phyloP scores from a whole-genome alignment of 495 filamentous ascomycete genomes.

The Trichoderma asperelloides region DNA sequence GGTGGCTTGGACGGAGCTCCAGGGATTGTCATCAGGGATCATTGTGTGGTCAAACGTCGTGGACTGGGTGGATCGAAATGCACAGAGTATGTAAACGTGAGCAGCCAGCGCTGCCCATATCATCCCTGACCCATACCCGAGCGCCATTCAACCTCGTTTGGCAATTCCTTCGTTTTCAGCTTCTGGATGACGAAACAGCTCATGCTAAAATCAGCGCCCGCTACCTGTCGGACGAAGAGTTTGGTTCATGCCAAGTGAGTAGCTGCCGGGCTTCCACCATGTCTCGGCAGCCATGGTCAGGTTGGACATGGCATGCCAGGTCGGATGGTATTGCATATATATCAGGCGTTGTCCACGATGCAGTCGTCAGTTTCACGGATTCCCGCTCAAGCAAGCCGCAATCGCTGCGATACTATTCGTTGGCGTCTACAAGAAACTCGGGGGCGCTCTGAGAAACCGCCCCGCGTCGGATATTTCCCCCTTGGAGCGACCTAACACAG shows the following conservation, averaged over 20 bases:
- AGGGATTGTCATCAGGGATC: slow-evolving; percentile 8
- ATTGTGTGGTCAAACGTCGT: neutral
- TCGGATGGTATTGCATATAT: too few species aligned
- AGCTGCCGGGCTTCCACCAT: too few species aligned
- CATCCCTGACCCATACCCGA: neutral
- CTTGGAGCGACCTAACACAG: slow-evolving; percentile 20
- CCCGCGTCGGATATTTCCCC: neutral
- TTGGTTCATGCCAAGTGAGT: too few species aligned
- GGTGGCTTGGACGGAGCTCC: slow-evolving; percentile 3
- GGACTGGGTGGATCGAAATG: neutral
- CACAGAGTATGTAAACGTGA: slow-evolving; percentile 2
- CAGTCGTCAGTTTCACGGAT: too few species aligned
- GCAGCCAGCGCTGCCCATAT: neutral
- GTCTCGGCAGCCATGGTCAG: too few species aligned
- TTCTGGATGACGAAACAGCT: neutral
- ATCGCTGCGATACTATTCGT: neutral
- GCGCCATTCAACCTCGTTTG: neutral
- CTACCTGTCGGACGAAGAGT: too few species aligned
- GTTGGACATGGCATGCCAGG: too few species aligned
- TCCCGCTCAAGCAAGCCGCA: too few species aligned
- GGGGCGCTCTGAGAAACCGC: neutral
- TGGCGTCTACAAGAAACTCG: neutral
- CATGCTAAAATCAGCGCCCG: neutral
- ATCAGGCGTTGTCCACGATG: too few species aligned
- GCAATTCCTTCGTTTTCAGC: slow-evolving; percentile 1